Base-by-base conservation (phyloP, 345 rosid species). In the Brassica rapa region DNA sequence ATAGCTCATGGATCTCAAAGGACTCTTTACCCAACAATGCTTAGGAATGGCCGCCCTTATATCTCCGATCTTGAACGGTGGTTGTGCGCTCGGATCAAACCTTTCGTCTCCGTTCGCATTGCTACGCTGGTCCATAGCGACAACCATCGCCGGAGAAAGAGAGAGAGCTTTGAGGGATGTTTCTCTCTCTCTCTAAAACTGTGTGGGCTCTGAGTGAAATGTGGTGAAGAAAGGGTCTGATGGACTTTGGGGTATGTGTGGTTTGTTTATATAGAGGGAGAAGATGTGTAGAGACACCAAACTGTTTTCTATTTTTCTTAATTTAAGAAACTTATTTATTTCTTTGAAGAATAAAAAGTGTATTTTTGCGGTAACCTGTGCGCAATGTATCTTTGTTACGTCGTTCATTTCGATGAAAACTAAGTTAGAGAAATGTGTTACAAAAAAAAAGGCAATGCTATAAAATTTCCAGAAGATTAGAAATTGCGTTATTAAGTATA, bases 21-120 rank as follows among this genome's bases (percentile, higher is more conserved):
- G 86, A 63, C 88, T 83, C 78, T 91, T 91, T 2, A 87, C 78
- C 96, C 96, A 91, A 14, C 96, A 91, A 66, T 89, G 93, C 77
- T 81, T 86, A 0, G 93, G 96, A 80, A 91, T 89, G n/a, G 89
- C 93, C 1, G 90, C 88, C 61, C 91, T 85, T 59, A 91, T 84
- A 39, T 91, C 93, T 6, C 86, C 87, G 67, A 91, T 84, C 67
- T 83, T 83, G 49, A 91, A 91, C 1, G 93, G 93, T 2, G 93
- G 96, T 8, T 83, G 85, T n/a, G 83, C 85, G 3, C 89, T 86
- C 1, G 88, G 89, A 73, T 91, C 93, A 67, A 90, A 88, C 75
- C 72, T 46, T 23, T 64, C 82, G n/a, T 66, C 66, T 33, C 62
- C 78, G 7, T 53, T 75, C 35, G 53, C 75, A 65, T 62, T 70